Evolutionary conservation across 2,329 filamentous ascomycete species (phyloP), one percentile per base, ranked within the genome.

Genomic region (Macrophomina pseudophaseolina): DNA sequence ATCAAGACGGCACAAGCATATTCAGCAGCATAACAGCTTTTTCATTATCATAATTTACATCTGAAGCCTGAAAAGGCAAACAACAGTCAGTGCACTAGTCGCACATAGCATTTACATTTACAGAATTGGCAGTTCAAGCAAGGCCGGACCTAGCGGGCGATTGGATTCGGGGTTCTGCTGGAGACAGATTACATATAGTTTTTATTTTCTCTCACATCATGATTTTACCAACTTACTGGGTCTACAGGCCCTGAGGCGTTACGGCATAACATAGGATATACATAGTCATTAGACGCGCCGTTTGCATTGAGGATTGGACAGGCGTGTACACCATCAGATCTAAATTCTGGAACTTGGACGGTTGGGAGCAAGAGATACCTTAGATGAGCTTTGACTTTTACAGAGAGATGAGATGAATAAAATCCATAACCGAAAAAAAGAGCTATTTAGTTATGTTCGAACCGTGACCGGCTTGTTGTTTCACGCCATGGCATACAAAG

Each of bases 341-440:
- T 23, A 23, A 11, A n/a, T 46, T 33, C 8, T 6, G 16, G 40
- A 7, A 32, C 4, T 14, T 5, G 38, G 38, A 38, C 14, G 18
- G 33, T n/a, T 9, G n/a, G 30, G 14, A 16, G 56, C 40, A 40
- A 60, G 40, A 60, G 56, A 60, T 60, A 60, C 56, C 56, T 59
- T 60, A 60, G 56, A 60, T 46, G 2, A 60, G n/a, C 18, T 54
- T 33, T 54, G 33, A 11, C 8, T 40, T 6, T 60, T 60, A 60
- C 42, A 30, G 14, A 12, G 14, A 35, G 5, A 48, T 18, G 56
- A 46, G n/a, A 46, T 4, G 16, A 46, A 46, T 14, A 46, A 46
- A 46, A 23, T 23, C 23, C 23, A 23, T 23, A 23, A 23, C 2
- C 23, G 23, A 23, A 23, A 23, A 23, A 23, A 23, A 23, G 3